Conservation (phyloP, 78 protist species). For the Emiliania huxleyi region DNA sequence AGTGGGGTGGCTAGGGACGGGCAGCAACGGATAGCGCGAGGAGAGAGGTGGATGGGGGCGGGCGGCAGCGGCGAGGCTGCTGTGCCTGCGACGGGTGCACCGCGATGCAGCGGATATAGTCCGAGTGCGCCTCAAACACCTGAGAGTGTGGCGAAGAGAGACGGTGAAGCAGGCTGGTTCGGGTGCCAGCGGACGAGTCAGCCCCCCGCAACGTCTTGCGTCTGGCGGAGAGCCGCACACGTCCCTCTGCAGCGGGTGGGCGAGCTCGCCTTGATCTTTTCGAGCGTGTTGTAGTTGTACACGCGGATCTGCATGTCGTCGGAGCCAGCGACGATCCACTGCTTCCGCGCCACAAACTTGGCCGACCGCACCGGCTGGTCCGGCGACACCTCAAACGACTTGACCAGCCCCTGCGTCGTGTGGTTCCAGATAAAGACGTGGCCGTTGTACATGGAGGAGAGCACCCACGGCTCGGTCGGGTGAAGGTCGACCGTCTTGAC, state of each 20-base stretch:
- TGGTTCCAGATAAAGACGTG: conserved; percentile 91
- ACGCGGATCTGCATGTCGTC: conserved; percentile 91
- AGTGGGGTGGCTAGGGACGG: too few relatives aligned
- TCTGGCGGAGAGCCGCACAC: too few relatives aligned
- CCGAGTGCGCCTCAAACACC: conserved; percentile 94
- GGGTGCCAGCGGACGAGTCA: too few relatives aligned
- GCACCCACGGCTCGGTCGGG: conserved; percentile 95
- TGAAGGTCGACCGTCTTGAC: conserved; percentile 98
- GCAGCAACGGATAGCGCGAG: too few relatives aligned
- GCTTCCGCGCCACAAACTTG: conserved; percentile 90
- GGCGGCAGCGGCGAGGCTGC: too few relatives aligned
- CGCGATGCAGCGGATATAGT: conserved; percentile 88
- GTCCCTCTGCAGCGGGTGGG: too few relatives aligned
- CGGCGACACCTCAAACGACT: conserved; percentile 83
- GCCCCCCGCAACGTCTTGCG: too few relatives aligned
- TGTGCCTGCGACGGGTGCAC: conserved; percentile 97
- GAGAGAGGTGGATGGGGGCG: too few relatives aligned
- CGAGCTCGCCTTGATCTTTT: conserved; percentile 89
- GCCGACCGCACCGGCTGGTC: conserved; percentile 88
- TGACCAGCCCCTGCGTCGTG: conserved; percentile 86
- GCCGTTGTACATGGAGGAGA: conserved; percentile 91
- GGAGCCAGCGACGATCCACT: conserved; percentile 92
- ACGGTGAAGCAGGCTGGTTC: too few relatives aligned
- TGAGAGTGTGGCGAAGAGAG: too few relatives aligned
- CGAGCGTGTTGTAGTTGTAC: conserved; percentile 95